These are phyloP conservation scores for Phoenix roebelenii DNA, from an alignment of 176 grass and related monocot genomes.

Conservation along the genomic window DNA sequence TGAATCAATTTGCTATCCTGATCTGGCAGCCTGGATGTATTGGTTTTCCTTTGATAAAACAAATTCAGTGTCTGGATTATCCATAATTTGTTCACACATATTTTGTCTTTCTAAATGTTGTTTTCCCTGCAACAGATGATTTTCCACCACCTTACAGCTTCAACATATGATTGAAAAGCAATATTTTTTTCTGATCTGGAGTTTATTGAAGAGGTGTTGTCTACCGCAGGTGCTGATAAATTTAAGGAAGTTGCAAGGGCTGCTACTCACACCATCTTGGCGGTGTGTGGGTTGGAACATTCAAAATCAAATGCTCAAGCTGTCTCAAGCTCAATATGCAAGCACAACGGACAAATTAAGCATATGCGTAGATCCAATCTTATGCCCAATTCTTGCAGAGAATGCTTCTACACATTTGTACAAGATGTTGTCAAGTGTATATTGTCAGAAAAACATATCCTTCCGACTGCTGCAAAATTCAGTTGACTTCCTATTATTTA, in stretches of 20 bases:
- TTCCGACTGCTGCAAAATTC: slow-evolving; percentile 6
- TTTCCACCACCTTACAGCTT: too few relatives aligned
- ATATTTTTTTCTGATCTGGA: not conserved
- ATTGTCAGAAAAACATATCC: slow-evolving; percentile 17
- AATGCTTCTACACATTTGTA: slow-evolving; percentile 47
- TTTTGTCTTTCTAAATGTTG: too few relatives aligned
- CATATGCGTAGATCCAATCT: slow-evolving; percentile 3
- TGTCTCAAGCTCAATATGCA: slow-evolving; percentile 32
- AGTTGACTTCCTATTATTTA: too few relatives aligned
- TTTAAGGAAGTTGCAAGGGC: slow-evolving; percentile 74
- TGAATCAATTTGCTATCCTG: too few relatives aligned
- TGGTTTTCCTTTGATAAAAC: too few relatives aligned
- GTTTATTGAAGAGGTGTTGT: slow-evolving; percentile 5
- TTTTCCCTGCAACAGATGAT: too few relatives aligned
- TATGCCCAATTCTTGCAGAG: slow-evolving; percentile 32
- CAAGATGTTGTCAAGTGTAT: slow-evolving; percentile 35
- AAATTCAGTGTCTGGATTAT: too few relatives aligned
- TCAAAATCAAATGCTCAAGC: slow-evolving; percentile 20
- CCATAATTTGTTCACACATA: too few relatives aligned
- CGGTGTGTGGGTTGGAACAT: slow-evolving; percentile 54
- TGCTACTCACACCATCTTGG: slow-evolving; percentile 64
- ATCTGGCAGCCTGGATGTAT: too few relatives aligned
- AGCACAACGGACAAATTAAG: slow-evolving; percentile 23
- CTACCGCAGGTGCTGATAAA: slow-evolving; percentile 36
- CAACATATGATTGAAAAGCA: too few relatives aligned